Evolutionary conservation across 805 yeast species (phyloP).

Genomic region (Kluyveromyces dobzhanskii): DNA sequence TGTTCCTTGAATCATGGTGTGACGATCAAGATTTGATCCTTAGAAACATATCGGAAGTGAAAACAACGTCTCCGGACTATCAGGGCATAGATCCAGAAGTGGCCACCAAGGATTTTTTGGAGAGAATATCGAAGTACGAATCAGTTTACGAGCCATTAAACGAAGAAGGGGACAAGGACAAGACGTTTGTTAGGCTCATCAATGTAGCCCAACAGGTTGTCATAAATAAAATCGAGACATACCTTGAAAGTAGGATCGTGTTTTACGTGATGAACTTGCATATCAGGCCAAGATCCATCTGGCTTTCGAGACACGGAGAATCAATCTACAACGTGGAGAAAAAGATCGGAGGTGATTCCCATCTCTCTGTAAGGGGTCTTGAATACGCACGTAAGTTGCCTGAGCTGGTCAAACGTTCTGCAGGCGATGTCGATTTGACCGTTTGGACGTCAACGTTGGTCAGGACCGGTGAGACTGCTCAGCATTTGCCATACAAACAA

Average conservation of each 20-base stretch:
- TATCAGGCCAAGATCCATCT: conserved; percentile 83
- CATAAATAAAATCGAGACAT: conserved; percentile 78
- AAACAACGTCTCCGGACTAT: conserved; percentile 81
- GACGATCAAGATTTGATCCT: conserved; percentile 70
- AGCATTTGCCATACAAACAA: conserved; percentile 69
- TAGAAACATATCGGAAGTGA: conserved; percentile 79
- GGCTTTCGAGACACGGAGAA: conserved; percentile 96
- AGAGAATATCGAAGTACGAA: conserved; percentile 68
- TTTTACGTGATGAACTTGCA: conserved; percentile 94
- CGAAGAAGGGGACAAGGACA: conserved; percentile 44
- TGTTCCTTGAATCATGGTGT: conserved; percentile 89
- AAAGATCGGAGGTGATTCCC: conserved; percentile 92
- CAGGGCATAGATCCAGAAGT: conserved; percentile 55
- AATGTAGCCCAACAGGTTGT: conserved; percentile 85
- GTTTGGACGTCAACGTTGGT: conserved; percentile 93
- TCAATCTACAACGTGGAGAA: conserved; percentile 87
- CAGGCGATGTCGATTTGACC: conserved; percentile 60
- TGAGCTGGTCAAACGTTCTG: conserved; percentile 51
- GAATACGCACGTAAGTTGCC: conserved; percentile 79
- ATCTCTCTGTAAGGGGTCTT: conserved; percentile 74
- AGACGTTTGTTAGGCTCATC: conserved; percentile 80
- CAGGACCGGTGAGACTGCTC: conserved; percentile 90
- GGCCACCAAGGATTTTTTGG: conserved; percentile 64
- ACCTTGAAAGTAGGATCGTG: conserved; percentile 85
- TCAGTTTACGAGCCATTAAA: conserved; percentile 70